These are phyloP conservation scores for Fusarium musae DNA, from an alignment of 2,329 filamentous ascomycete species.

Conservation along the genomic window DNA sequence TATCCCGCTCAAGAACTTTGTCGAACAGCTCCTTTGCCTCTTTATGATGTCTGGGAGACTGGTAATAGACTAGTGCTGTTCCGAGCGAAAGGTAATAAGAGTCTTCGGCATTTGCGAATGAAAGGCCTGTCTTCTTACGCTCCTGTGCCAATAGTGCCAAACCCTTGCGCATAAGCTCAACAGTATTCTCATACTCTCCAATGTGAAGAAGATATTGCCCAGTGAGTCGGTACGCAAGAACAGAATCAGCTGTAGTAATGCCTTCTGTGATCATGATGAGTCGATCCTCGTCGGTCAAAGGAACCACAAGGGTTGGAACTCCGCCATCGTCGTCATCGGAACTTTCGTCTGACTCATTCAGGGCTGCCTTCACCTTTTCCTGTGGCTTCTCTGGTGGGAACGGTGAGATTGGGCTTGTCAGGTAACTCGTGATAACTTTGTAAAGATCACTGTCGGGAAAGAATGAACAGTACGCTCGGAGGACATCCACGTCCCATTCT, in stretches of 20 bases:
- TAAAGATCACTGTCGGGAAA: slow-evolving; percentile 87
- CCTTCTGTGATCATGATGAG: slow-evolving; percentile 84
- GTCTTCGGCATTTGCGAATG: slow-evolving; percentile 76
- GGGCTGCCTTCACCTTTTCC: slow-evolving; percentile 32
- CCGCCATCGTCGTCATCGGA: slow-evolving; percentile 69
- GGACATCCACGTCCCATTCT: slow-evolving; percentile 81
- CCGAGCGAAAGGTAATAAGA: slow-evolving; percentile 81
- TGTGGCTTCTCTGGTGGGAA: slow-evolving; percentile 65
- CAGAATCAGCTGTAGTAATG: slow-evolving; percentile 73
- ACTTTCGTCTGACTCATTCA: slow-evolving; percentile 62
- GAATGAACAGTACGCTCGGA: slow-evolving; percentile 82
- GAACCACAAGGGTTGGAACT: slow-evolving; percentile 63
- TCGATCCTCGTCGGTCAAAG: slow-evolving; percentile 79
- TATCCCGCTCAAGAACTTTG: slow-evolving; percentile 78
- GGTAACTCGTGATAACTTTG: slow-evolving; percentile 83
- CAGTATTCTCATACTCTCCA: slow-evolving; percentile 85
- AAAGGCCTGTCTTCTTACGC: slow-evolving; percentile 73
- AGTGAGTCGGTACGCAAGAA: slow-evolving; percentile 85
- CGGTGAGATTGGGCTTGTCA: slow-evolving; percentile 85
- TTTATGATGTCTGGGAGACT: slow-evolving; percentile 87
- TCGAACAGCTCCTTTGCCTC: slow-evolving; percentile 92
- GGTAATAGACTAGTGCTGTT: slow-evolving; percentile 90
- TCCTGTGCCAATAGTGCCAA: slow-evolving; percentile 69
- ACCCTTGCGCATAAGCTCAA: slow-evolving; percentile 82
- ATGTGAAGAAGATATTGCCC: slow-evolving; percentile 84